Evolutionary conservation across 2,329 filamentous ascomycete genomes (phyloP).

Genomic region (Pseudohalonectria lignicola): DNA sequence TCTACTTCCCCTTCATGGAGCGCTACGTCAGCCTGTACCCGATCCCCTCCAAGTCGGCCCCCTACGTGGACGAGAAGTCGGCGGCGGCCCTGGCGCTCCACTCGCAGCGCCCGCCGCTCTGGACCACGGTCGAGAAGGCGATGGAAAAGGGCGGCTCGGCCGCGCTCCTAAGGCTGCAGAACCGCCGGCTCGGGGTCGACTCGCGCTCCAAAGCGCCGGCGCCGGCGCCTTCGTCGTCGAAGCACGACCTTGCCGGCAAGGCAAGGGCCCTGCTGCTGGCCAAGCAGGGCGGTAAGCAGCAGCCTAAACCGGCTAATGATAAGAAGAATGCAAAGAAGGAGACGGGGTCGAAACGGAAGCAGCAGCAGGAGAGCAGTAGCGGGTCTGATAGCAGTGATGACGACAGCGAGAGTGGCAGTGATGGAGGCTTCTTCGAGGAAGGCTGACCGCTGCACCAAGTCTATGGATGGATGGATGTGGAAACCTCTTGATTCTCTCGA

Average conservation of each 20-base stretch:
- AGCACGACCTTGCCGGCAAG: too few relatives aligned
- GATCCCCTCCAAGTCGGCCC: conserved; percentile 13
- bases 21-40: conserved; percentile 57
- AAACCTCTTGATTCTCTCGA: too few relatives aligned
- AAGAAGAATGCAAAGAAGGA: too few relatives aligned
- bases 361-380: too few relatives aligned
- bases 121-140: conserved; percentile 54
- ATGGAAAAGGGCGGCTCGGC: conserved; percentile 44
- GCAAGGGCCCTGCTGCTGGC: too few relatives aligned
- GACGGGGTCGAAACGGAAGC: too few relatives aligned
- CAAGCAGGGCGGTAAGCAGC: too few relatives aligned
- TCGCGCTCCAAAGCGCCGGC: conserved; percentile 11
- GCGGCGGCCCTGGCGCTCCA: conserved; percentile 31
- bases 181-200: conserved; percentile 25
- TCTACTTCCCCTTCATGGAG: conserved; percentile 60
- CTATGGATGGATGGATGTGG: neutral
- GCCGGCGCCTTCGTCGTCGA: too few relatives aligned
- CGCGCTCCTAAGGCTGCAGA: conserved; percentile 42
- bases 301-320: too few relatives aligned
- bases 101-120: conserved; percentile 48
- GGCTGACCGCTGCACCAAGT: neutral
- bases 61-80: conserved; percentile 22
- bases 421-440: conserved; percentile 21
- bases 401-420: conserved; percentile 23
- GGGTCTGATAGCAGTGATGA: too few relatives aligned